A percentile compares a stretch with the other conserved stretches of the same genome.
Evolutionary conservation across 805 yeast species (phyloP).

Genomic region (Kockiozyma suomiensis): DNA sequence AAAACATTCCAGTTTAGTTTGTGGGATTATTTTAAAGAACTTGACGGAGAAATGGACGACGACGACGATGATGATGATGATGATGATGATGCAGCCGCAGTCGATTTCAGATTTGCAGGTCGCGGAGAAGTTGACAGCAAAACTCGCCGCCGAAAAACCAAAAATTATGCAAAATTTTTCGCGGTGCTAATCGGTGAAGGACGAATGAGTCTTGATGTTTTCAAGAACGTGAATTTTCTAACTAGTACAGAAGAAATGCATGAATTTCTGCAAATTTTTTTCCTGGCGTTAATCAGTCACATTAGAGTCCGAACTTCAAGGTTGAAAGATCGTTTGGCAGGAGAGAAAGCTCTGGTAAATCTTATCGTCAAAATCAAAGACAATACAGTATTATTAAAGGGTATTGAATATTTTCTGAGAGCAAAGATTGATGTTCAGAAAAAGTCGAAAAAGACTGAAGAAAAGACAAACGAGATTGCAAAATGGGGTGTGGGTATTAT

Average conservation of each 20-base stretch:
- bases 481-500: conserved; percentile 67
- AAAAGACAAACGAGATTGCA: conserved; percentile 57
- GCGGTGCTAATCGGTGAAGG: conserved; percentile 77
- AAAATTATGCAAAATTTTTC: conserved; percentile 78
- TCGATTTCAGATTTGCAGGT: conserved; percentile 38
- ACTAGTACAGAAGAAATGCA: conserved; percentile 17
- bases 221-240: conserved; percentile 43
- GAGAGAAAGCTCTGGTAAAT: conserved; percentile 54
- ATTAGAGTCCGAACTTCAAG: conserved; percentile 27
- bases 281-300: conserved; percentile 22
- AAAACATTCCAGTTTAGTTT: conserved; percentile 85
- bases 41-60: conserved; percentile 59
- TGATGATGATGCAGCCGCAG: conserved; percentile 37
- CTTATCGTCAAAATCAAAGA: conserved; percentile 58
- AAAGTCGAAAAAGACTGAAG: conserved; percentile 8
- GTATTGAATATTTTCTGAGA: conserved; percentile 63
- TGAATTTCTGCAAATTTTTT: conserved; percentile 21
- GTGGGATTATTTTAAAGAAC: conserved; percentile 80
- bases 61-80: conserved; percentile 41
- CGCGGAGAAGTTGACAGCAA: conserved; percentile 49
- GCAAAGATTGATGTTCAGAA: conserved; percentile 38
- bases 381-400: conserved; percentile 61
- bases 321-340: conserved; percentile 43
- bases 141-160: conserved; percentile 56
- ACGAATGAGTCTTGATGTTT: conserved; percentile 67